Percentiles rank a stretch among this genome's conserved stretches.
These are phyloP conservation scores for Globisporangium camurandrum DNA, from an alignment of 352 stramenopile species.

Conservation along the genomic window DNA sequence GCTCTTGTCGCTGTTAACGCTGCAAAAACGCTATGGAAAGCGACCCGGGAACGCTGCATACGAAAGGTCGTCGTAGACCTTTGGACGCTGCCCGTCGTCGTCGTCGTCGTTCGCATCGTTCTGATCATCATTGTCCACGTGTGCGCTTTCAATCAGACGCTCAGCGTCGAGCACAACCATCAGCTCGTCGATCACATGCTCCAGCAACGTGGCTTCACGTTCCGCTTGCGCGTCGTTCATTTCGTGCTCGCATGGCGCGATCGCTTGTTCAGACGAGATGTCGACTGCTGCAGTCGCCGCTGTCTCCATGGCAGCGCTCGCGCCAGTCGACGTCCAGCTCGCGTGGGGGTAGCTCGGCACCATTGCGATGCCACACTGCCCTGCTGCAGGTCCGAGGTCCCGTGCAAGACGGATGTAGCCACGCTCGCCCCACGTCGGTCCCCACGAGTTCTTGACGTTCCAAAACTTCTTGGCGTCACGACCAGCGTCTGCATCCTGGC, in stretches of 20 bases:
- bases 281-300: not conserved
- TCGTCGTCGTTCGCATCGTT: too few species aligned
- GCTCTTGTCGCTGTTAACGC: too few species aligned
- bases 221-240: not conserved
- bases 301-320: too few species aligned
- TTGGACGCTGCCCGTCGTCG: too few species aligned
- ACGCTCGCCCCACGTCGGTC: slow-evolving; percentile 89
- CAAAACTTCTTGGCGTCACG: slow-evolving; percentile 75
- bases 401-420: slow-evolving; percentile 91
- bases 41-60: slow-evolving; percentile 1
- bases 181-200: slow-evolving; percentile 5
- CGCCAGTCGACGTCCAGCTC: slow-evolving; percentile 5
- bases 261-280: not conserved
- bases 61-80: slow-evolving; percentile 13
- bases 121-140: too few species aligned
- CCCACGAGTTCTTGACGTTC: slow-evolving; percentile 97
- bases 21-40: too few species aligned
- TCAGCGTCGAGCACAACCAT: not conserved
- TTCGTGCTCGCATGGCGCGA: too few species aligned
- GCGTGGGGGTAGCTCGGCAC: slow-evolving; percentile 20
- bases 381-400: slow-evolving; percentile 25
- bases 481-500: too few species aligned
- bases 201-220: not conserved
- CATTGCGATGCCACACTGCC: slow-evolving; percentile 24
- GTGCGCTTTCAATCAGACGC: not conserved